A percentile compares a stretch with the other conserved stretches of the same genome.
Conservation (phyloP, 148 eudicot genomes). For the Vaccinium darrowii region DNA sequence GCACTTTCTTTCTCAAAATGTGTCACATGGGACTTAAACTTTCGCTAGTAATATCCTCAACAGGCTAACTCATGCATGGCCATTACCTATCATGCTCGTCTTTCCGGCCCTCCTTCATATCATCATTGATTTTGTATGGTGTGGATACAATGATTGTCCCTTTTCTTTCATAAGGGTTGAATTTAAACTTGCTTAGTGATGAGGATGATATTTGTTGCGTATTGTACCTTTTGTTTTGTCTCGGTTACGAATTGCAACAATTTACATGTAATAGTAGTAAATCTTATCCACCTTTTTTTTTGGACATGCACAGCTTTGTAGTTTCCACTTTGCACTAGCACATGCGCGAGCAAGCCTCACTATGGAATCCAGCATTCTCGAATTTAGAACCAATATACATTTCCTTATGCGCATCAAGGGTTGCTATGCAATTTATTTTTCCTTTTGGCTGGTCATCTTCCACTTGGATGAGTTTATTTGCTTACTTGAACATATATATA, state of each 20-base stretch:
- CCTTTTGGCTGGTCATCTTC: not conserved
- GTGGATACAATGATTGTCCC: not conserved
- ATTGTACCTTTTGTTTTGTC: not conserved
- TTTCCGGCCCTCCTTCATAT: not conserved
- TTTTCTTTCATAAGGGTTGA: not conserved
- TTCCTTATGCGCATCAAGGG: not conserved
- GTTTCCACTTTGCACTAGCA: not conserved
- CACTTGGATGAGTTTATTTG: not conserved
- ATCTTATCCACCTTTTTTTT: not conserved
- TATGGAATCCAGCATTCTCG: not conserved
- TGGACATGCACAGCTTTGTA: conserved; percentile 10
- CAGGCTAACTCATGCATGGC: no score
- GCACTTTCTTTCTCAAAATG: not conserved
- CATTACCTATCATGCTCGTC: not conserved
- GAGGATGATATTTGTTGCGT: not conserved
- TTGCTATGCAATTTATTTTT: not conserved
- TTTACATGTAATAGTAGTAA: conserved; percentile 24
- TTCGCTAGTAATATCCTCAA: no score
- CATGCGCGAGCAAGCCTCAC: not conserved
- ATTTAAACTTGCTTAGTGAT: not conserved
- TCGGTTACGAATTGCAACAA: not conserved
- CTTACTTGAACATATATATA: not conserved
- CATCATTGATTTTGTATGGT: not conserved
- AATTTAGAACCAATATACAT: not conserved
- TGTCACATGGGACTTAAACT: not conserved